Evolutionary conservation across 495 filamentous ascomycete genomes (phyloP).

Genomic region (Hypoxylon intermedium): DNA sequence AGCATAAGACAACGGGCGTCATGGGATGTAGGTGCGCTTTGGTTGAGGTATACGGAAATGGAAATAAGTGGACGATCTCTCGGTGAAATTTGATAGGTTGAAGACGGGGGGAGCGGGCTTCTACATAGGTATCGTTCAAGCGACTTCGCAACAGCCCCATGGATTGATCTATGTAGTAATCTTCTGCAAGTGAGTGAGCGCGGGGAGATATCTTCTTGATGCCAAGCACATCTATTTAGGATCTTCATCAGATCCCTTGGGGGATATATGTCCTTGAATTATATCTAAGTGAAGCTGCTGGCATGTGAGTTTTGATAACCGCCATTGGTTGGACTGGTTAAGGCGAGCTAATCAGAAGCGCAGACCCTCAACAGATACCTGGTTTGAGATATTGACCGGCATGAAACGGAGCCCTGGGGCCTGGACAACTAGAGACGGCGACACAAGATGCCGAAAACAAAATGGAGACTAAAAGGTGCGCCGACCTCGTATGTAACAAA

Average conservation of each 20-base stretch:
- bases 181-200: too few species aligned
- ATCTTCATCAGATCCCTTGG: background rate
- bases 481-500: constrained; percentile 9
- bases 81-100: constrained; percentile 32
- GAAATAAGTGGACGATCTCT: constrained; percentile 33
- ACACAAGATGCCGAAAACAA: constrained; percentile 6
- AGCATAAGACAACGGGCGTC: constrained; percentile 41
- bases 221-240: background rate
- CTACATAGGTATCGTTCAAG: background rate
- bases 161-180: too few species aligned
- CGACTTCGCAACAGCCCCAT: background rate
- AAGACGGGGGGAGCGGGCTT: constrained; percentile 12
- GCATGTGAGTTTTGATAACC: background rate
- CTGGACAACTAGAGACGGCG: constrained; percentile 7
- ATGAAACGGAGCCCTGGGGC: background rate
- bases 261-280: background rate
- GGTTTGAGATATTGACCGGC: constrained; percentile 1
- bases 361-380: background rate
- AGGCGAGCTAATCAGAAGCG: background rate
- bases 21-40: constrained; percentile 31
- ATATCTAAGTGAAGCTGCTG: background rate
- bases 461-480: constrained; percentile 5
- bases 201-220: too few species aligned
- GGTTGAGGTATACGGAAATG: constrained; percentile 23
- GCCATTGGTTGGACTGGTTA: background rate